Conservation (phyloP, 345 rosid species). For the Ceriops tagal region DNA sequence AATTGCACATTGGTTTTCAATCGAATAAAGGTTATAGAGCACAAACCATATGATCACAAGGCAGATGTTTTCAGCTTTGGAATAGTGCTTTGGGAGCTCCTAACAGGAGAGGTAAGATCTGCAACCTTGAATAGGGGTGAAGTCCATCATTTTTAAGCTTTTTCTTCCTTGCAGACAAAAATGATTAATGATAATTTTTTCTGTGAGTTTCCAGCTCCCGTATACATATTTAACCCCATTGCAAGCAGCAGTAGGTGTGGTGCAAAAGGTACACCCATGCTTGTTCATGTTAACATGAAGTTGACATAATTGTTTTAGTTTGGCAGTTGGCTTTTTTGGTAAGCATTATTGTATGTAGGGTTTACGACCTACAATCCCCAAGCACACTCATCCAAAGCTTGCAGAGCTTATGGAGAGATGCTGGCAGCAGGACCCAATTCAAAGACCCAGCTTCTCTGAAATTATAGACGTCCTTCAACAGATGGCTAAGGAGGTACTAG, state of each 20-base stretch:
- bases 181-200: not conserved
- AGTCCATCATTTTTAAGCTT: conserved; percentile 5
- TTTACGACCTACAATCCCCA: conserved; percentile 77
- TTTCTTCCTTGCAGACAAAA: not conserved
- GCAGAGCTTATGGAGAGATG: conserved; percentile 77
- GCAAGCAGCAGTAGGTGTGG: conserved; percentile 94
- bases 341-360: conserved; percentile 32
- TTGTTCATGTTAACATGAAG: not conserved
- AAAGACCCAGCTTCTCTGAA: conserved; percentile 77
- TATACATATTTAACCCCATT: conserved; percentile 70
- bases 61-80: conserved; percentile 94
- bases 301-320: not conserved
- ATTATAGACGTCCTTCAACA: conserved; percentile 60
- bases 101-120: conserved; percentile 78
- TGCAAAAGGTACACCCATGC: conserved; percentile 59
- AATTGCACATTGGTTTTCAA: conserved; percentile 4
- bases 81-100: conserved; percentile 85
- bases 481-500: conserved; percentile 60
- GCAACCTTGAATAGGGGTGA: not conserved
- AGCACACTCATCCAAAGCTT: conserved; percentile 65
- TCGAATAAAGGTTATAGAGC: conserved; percentile 81
- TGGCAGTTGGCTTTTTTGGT: conserved; percentile 7
- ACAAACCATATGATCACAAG: conserved; percentile 83
- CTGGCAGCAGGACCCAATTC: conserved; percentile 81
- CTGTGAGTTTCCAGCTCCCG: conserved; percentile 53